A percentile compares a stretch with the other conserved stretches of the same genome.
Conservation (phyloP, 2,329 filamentous ascomycete species). For the Diaporthe ampelina region DNA sequence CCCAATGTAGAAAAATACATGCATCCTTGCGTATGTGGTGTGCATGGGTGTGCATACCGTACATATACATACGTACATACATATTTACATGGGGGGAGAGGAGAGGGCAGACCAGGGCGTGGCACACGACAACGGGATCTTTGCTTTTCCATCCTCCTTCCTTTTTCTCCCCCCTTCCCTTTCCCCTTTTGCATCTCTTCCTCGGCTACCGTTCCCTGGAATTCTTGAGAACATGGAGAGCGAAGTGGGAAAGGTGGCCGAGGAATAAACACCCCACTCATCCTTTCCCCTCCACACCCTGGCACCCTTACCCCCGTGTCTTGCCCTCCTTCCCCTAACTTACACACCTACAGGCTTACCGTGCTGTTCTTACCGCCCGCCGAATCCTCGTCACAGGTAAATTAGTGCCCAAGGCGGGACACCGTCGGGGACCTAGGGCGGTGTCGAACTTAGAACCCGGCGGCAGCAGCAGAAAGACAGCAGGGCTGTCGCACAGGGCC, state of each 20-base stretch:
- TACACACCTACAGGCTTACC: background rate
- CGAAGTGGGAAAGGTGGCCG: background rate
- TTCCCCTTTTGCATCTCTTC: conserved; percentile 10
- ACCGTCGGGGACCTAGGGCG: conserved; percentile 9
- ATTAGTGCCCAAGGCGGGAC: conserved; percentile 16
- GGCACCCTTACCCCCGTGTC: background rate
- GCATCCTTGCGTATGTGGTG: background rate
- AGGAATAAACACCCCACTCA: background rate
- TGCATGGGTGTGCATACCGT: background rate
- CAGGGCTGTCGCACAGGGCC: conserved; percentile 19
- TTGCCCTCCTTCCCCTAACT: conserved; percentile 1
- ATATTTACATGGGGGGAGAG: background rate
- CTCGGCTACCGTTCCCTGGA: conserved; percentile 12
- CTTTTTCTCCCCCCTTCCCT: background rate
- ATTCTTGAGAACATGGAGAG: background rate
- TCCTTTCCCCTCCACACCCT: background rate
- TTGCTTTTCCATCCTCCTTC: conserved; percentile 30
- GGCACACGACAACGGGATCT: conserved; percentile 20
- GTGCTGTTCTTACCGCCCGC: background rate
- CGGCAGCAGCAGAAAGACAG: background rate
- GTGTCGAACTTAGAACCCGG: conserved; percentile 25
- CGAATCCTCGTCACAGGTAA: conserved; percentile 32
- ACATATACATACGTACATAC: background rate
- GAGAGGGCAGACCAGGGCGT: too few relatives aligned
- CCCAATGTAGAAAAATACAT: background rate